Evolutionary conservation across 495 filamentous ascomycete genomes (phyloP).

Genomic region (Sabuloglossum arenarium): DNA sequence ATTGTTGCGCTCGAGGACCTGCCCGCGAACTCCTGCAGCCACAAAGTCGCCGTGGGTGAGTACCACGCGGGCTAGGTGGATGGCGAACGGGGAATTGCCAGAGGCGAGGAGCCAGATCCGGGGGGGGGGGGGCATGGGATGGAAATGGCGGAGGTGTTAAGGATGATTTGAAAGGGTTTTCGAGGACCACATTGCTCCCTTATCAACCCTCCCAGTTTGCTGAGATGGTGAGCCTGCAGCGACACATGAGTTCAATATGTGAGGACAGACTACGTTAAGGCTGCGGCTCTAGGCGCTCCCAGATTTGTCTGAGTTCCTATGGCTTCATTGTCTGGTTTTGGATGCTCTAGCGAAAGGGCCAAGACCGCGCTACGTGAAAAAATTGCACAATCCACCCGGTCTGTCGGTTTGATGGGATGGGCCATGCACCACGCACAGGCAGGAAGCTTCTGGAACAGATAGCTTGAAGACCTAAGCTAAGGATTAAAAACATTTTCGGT

Average conservation of each 20-base stretch:
- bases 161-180: background rate
- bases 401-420: too few relatives aligned
- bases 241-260: too few relatives aligned
- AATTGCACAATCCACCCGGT: too few relatives aligned
- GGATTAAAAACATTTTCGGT: too few relatives aligned
- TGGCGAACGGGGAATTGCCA: slow-evolving; percentile 58
- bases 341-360: too few relatives aligned
- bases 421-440: too few relatives aligned
- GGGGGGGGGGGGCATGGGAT: slow-evolving; percentile 31
- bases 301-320: background rate
- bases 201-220: background rate
- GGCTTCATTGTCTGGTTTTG: too few relatives aligned
- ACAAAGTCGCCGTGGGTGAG: slow-evolving; percentile 76
- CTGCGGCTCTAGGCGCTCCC: background rate
- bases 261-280: background rate
- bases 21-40: slow-evolving; percentile 33
- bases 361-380: too few relatives aligned
- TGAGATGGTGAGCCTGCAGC: too few relatives aligned
- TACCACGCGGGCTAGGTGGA: slow-evolving; percentile 47
- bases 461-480: too few relatives aligned
- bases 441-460: too few relatives aligned
- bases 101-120: slow-evolving; percentile 81
- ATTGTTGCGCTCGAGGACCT: slow-evolving; percentile 36
- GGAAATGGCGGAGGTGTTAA: slow-evolving; percentile 28
- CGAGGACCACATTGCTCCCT: background rate